Conservation (phyloP, 2,329 filamentous ascomycete genomes). For the Xenosphaeropsis pyriputrescens region DNA sequence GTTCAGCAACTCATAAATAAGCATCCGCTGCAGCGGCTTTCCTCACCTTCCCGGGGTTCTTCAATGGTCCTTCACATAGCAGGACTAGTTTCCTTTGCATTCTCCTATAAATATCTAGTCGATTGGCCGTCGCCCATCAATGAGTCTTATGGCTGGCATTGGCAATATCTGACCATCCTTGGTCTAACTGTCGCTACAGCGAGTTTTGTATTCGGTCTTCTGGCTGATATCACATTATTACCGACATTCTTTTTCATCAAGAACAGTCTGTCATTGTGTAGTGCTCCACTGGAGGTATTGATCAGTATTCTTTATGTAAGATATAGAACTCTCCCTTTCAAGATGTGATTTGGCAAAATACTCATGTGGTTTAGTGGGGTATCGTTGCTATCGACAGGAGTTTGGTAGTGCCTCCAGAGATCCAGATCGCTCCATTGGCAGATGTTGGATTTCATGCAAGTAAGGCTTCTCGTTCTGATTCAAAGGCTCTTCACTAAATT, state of each 20-base stretch:
- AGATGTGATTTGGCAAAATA: too few species aligned
- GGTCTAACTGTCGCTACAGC: constrained; percentile 45
- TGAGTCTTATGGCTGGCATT: constrained; percentile 49
- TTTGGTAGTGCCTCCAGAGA: constrained; percentile 36
- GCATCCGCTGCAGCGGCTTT: constrained; percentile 51
- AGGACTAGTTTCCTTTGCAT: constrained; percentile 35
- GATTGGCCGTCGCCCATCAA: constrained; percentile 35
- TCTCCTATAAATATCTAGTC: constrained; percentile 36
- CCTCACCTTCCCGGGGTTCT: constrained; percentile 46
- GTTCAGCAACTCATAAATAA: constrained; percentile 20
- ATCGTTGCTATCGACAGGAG: constrained; percentile 38
- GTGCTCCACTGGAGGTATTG: constrained; percentile 55
- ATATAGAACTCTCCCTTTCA: too few species aligned
- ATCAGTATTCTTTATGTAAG: constrained; percentile 49
- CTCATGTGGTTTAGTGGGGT: too few species aligned
- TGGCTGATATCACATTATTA: constrained; percentile 49
- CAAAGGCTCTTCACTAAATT: too few species aligned
- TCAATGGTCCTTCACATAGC: constrained; percentile 47
- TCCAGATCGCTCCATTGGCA: constrained; percentile 36
- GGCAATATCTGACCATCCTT: constrained; percentile 63
- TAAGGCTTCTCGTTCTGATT: background rate
- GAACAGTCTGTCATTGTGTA: constrained; percentile 50
- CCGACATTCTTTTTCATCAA: constrained; percentile 46
- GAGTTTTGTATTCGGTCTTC: constrained; percentile 45
- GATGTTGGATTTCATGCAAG: constrained; percentile 54